A percentile compares a stretch with the other conserved stretches of the same genome.
These are phyloP conservation scores for Daldinia decipiens DNA, from an alignment of 495 filamentous ascomycete genomes.

Conservation along the genomic window DNA sequence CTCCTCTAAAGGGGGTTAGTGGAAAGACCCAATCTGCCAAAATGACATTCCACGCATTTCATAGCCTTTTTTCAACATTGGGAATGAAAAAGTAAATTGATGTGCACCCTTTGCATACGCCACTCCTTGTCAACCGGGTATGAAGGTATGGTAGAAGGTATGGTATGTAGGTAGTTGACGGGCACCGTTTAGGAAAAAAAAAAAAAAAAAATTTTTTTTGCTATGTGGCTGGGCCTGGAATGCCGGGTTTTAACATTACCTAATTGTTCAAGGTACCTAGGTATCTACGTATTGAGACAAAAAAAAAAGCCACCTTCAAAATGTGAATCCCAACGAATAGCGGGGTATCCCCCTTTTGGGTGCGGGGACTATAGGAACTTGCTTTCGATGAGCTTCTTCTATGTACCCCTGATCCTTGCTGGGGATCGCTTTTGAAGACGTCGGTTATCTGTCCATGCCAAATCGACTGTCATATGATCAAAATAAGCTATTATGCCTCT, in stretches of 20 bases:
- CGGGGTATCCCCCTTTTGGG: slow-evolving; percentile 33
- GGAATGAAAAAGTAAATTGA: slow-evolving; percentile 6
- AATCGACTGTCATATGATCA: slow-evolving; percentile 31
- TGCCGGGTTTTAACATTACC: slow-evolving; percentile 4
- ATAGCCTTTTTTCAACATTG: not conserved
- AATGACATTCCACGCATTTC: not conserved
- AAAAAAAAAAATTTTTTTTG: too few species aligned
- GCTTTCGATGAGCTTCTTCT: slow-evolving; percentile 23
- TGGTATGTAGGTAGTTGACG: too few species aligned
- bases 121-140: slow-evolving; percentile 14
- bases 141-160: slow-evolving; percentile 20
- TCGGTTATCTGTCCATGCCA: slow-evolving; percentile 44
- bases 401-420: slow-evolving; percentile 41
- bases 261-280: slow-evolving; percentile 2
- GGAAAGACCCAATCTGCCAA: not conserved
- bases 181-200: not conserved
- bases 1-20: slow-evolving; percentile 9
- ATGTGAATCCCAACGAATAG: slow-evolving; percentile 8
- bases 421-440: slow-evolving; percentile 40
- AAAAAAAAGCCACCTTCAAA: not conserved
- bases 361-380: slow-evolving; percentile 35
- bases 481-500: slow-evolving; percentile 17
- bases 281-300: not conserved
- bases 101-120: slow-evolving; percentile 2
- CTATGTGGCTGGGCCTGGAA: slow-evolving; percentile 27